Evolutionary conservation across 495 filamentous ascomycete species (phyloP).

Genomic region (Talaromyces adpressus): DNA sequence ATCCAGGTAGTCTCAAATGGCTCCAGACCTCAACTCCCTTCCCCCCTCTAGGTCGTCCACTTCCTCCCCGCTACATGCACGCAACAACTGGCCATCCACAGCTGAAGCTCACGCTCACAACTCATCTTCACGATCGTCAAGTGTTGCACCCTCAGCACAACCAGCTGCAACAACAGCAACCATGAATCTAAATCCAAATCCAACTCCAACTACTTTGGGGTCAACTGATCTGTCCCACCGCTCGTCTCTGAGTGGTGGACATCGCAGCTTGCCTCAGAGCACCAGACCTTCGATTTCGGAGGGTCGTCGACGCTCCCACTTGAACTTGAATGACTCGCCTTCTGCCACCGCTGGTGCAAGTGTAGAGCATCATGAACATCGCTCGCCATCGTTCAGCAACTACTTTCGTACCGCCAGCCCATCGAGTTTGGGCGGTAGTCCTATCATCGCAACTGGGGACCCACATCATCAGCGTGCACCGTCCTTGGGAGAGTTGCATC

Average conservation of each 20-base stretch:
- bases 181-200: neutral
- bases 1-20: slow-evolving; percentile 31
- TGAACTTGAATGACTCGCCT: slow-evolving; percentile 60
- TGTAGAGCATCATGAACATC: slow-evolving; percentile 44
- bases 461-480: slow-evolving; percentile 65
- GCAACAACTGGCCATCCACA: slow-evolving; percentile 23
- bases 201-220: slow-evolving; percentile 15
- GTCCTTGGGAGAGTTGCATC: slow-evolving; percentile 89
- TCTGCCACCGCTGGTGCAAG: slow-evolving; percentile 39
- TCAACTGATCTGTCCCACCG: slow-evolving; percentile 57
- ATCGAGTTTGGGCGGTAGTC: slow-evolving; percentile 48
- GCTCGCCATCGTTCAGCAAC: slow-evolving; percentile 38
- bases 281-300: slow-evolving; percentile 44
- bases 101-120: slow-evolving; percentile 19
- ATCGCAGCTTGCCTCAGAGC: slow-evolving; percentile 46
- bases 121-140: slow-evolving; percentile 44
- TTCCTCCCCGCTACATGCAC: slow-evolving; percentile 27
- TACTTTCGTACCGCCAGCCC: slow-evolving; percentile 50
- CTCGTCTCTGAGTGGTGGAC: slow-evolving; percentile 50
- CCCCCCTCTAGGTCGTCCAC: slow-evolving; percentile 54
- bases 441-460: slow-evolving; percentile 49
- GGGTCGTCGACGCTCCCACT: slow-evolving; percentile 58
- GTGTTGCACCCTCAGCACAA: slow-evolving; percentile 55
- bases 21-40: slow-evolving; percentile 71
- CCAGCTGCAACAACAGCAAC: slow-evolving; percentile 41